Conservation (phyloP, 164 flowering plant genomes). For the Aristolochia contorta region DNA sequence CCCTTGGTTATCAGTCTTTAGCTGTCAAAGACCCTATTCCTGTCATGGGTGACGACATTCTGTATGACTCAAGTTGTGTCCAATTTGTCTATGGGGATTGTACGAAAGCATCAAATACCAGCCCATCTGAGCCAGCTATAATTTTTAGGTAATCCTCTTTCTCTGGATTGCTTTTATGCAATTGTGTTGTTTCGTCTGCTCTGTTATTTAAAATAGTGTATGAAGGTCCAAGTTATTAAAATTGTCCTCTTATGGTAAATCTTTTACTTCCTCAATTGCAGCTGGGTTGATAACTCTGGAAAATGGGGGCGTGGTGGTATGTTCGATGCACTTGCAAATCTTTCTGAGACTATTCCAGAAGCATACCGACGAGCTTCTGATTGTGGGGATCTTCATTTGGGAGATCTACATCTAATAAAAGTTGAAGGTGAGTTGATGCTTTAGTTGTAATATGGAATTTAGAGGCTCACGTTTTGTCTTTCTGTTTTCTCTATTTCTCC, state of each 20-base stretch:
- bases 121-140: slow-evolving; percentile 57
- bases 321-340: slow-evolving; percentile 79
- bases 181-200: too few relatives aligned
- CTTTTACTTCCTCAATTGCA: slow-evolving; percentile 14
- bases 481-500: not conserved
- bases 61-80: slow-evolving; percentile 58
- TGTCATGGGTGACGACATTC: slow-evolving; percentile 24
- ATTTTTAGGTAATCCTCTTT: slow-evolving; percentile 53
- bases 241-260: not conserved
- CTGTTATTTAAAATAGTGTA: too few relatives aligned
- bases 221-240: not conserved
- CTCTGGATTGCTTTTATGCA: too few relatives aligned
- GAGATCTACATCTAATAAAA: slow-evolving; percentile 80
- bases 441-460: not conserved
- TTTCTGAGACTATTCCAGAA: slow-evolving; percentile 46
- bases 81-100: slow-evolving; percentile 93
- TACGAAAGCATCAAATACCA: slow-evolving; percentile 50
- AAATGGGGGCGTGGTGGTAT: slow-evolving; percentile 91
- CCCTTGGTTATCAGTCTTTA: slow-evolving; percentile 68
- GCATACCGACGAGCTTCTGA: slow-evolving; percentile 68
- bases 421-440: slow-evolving; percentile 35
- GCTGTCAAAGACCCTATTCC: slow-evolving; percentile 40
- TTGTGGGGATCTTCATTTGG: slow-evolving; percentile 77
- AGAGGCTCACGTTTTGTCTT: not conserved
- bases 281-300: slow-evolving; percentile 92